Base-by-base conservation (phyloP, 495 filamentous ascomycete species). In the Haplographium delicatum region DNA sequence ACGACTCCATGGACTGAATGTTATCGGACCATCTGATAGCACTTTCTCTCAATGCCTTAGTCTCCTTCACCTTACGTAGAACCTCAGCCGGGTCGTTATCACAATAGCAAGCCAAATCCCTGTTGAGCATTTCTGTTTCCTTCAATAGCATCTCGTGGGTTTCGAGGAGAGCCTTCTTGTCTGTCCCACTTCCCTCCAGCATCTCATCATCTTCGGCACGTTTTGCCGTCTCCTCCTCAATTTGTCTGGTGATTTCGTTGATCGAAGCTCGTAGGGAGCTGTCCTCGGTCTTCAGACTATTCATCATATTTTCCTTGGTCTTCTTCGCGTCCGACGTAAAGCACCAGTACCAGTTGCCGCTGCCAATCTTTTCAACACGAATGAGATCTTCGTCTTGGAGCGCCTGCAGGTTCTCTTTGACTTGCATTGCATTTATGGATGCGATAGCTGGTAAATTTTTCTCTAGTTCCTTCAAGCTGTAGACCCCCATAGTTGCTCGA, bases 271-370 rank as follows among this genome's bases (percentile, higher is more conserved):
- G 44, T 15, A 74, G 59, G 53, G 75, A 80, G 46, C 72, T 74
- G 59, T 76, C 63, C 49, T 88, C 85, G 44, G 69, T 65, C 33
- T 67, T 69, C 34, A 82, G 63, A 44, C 69, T 69, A 34, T 63
- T 68, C 43, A 84, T 58, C 35, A 68, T 60, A 10, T 52, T 55
- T 38, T 62, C 60, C 39, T 57, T 57, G 5, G 23, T 22, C 33
- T 74, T 74, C 63, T 75, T 81, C 51, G 80, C 81, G 30, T 88
- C 85, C 43, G 72, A 78, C 25, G 65, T 63, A 61, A 90, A 90
- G 51, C 72, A 75, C 86, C 86, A 90, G 68, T 88, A 89, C 86
- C 86, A 90, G 61, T 89, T 89, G 13, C 81, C 84, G 47, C 74
- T 84, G 48, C 86, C 86, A 58, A 90, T 89, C 68, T 88, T 89